Percentiles rank a stretch among this genome's conserved stretches.
These are phyloP conservation scores for Saprolegnia parasitica DNA, from an alignment of 352 stramenopile species.

Conservation along the genomic window DNA sequence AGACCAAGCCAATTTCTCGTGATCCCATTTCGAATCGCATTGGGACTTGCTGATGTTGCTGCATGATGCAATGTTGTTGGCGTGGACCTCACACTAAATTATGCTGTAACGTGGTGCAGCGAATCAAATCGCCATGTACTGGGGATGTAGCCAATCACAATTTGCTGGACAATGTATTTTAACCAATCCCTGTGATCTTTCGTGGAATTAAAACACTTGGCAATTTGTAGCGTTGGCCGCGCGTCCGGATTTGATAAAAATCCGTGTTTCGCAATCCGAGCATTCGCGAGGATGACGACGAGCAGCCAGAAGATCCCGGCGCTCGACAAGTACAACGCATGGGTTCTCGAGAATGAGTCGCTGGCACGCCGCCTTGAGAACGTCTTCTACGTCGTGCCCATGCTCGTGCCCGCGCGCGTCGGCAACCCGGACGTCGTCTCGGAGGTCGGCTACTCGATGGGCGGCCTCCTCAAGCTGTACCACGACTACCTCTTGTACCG, in stretches of 20 bases:
- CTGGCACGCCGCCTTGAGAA: constrained; percentile 74
- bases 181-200: background rate
- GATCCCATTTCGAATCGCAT: no score
- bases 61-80: no score
- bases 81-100: no score
- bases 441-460: constrained; percentile 72
- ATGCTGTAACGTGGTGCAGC: no score
- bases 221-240: background rate
- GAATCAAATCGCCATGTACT: background rate
- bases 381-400: constrained; percentile 67
- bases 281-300: background rate
- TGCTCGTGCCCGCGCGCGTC: constrained; percentile 62
- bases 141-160: background rate
- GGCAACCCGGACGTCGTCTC: constrained; percentile 61
- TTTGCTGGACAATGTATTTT: background rate
- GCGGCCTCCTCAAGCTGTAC: constrained; percentile 69
- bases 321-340: constrained; percentile 50
- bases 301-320: background rate
- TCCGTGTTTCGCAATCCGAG: constrained; percentile 12
- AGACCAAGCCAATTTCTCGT: no score
- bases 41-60: no score
- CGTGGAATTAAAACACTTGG: background rate
- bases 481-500: constrained; percentile 70
- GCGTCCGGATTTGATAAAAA: background rate
- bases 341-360: constrained; percentile 52